Conservation (phyloP, 169 alveolate species). For the Besnoitia besnoiti region DNA sequence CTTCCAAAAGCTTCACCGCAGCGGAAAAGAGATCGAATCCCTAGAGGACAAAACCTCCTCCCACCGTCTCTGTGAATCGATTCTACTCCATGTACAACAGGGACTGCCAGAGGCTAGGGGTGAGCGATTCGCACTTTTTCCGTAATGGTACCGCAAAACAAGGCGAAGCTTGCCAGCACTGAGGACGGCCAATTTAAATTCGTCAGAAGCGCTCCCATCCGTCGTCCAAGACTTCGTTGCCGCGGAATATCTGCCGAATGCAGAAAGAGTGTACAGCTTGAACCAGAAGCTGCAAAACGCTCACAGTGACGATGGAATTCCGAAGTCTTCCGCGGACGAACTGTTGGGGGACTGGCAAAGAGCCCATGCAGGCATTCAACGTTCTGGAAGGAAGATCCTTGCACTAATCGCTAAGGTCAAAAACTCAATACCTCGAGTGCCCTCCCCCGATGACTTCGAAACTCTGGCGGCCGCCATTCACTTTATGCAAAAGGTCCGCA, state of each 20-base stretch:
- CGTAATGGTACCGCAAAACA: not conserved
- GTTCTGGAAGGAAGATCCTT: not conserved
- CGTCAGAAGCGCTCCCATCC: not conserved
- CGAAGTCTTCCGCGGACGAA: not conserved
- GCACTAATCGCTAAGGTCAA: not conserved
- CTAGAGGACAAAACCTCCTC: not conserved
- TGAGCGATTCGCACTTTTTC: not conserved
- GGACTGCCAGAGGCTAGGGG: not conserved
- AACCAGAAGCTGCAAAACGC: not conserved
- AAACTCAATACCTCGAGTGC: not conserved
- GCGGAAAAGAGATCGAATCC: not conserved
- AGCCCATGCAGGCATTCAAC: conserved; percentile 3
- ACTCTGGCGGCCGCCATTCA: not conserved
- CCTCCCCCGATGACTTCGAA: not conserved
- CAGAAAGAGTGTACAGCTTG: not conserved
- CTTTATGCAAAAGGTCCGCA: not conserved
- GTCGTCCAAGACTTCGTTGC: not conserved
- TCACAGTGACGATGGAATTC: not conserved
- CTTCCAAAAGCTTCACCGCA: not conserved
- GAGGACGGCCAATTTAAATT: not conserved
- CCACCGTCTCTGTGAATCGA: not conserved
- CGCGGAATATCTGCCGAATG: not conserved
- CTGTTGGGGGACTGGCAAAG: not conserved
- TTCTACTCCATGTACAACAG: not conserved
- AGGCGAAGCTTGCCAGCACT: not conserved